A percentile compares a stretch with the other conserved stretches of the same genome.
Evolutionary conservation across 768 basidiomycete genomes (phyloP).

Genomic region (Fibroporia radiculosa): DNA sequence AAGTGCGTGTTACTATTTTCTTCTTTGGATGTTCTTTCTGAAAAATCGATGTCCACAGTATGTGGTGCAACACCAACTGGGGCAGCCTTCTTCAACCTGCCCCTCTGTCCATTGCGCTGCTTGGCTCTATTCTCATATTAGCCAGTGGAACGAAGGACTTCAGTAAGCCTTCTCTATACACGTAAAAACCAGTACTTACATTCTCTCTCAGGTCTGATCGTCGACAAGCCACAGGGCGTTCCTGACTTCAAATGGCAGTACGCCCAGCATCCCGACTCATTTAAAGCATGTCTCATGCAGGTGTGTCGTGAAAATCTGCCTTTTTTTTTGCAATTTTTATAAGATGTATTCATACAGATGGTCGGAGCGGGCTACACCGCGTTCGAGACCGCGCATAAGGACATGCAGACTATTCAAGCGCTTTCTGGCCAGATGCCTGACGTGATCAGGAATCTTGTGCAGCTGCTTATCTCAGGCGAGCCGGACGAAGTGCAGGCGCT

Average conservation of each 20-base stretch:
- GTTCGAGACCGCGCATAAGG: constrained; percentile 6
- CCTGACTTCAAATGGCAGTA: constrained; percentile 5
- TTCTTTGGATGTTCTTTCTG: no score
- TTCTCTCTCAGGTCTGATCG: background rate
- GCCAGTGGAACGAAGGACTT: constrained; percentile 6
- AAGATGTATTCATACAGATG: background rate
- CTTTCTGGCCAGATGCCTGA: constrained; percentile 5
- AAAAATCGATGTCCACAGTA: no score
- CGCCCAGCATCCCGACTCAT: constrained; percentile 8
- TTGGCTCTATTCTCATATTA: constrained; percentile 6
- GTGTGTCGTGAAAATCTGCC: background rate
- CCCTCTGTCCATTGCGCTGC: constrained; percentile 5
- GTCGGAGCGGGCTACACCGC: constrained; percentile 7
- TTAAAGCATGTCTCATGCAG: constrained; percentile 10
- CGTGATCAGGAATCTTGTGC: constrained; percentile 2
- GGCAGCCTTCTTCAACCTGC: constrained; percentile 11
- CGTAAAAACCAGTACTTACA: no score
- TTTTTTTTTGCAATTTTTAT: background rate
- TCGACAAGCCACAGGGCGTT: no score
- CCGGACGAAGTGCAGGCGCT: background rate
- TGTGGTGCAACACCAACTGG: constrained; percentile 13
- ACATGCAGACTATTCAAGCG: constrained; percentile 6
- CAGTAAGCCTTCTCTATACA: no score
- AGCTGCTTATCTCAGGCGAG: background rate
- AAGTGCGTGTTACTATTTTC: no score